Evolutionary conservation across 495 filamentous ascomycete genomes (phyloP).

Genomic region (Trichoderma gamsii): DNA sequence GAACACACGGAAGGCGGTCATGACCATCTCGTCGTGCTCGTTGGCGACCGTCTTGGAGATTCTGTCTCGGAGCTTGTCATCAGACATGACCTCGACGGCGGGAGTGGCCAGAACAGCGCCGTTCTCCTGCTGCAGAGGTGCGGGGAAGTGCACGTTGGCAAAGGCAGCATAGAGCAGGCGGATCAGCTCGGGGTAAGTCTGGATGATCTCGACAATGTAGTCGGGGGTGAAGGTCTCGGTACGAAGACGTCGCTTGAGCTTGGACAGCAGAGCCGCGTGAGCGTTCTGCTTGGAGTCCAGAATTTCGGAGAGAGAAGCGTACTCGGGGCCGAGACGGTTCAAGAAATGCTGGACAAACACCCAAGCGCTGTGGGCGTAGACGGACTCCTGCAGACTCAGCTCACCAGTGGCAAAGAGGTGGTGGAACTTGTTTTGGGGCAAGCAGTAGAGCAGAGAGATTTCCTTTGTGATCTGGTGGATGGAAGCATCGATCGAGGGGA

Average conservation of each 20-base stretch:
- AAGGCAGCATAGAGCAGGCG: slow-evolving; percentile 87
- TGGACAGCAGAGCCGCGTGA: slow-evolving; percentile 77
- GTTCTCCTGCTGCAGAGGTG: slow-evolving; percentile 52
- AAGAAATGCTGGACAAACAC: slow-evolving; percentile 96
- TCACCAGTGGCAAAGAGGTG: slow-evolving; percentile 78
- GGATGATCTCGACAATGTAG: slow-evolving; percentile 96
- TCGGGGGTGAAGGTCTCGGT: slow-evolving; percentile 96
- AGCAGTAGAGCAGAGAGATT: slow-evolving; percentile 91
- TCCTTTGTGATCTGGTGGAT: slow-evolving; percentile 99
- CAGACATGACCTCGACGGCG: slow-evolving; percentile 69
- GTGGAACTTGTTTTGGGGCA: slow-evolving; percentile 94
- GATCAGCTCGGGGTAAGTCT: slow-evolving; percentile 80
- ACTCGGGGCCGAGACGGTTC: slow-evolving; percentile 89
- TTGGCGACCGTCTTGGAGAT: slow-evolving; percentile 79
- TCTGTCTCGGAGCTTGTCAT: slow-evolving; percentile 67
- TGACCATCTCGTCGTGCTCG: slow-evolving; percentile 97
- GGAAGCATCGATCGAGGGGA: slow-evolving; percentile 70
- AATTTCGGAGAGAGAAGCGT: slow-evolving; percentile 74
- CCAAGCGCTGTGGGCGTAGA: slow-evolving; percentile 95
- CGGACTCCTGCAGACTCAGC: slow-evolving; percentile 90
- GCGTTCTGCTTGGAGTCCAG: slow-evolving; percentile 66
- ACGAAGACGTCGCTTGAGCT: slow-evolving; percentile 90
- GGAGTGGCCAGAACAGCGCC: slow-evolving; percentile 61
- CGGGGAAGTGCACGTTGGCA: slow-evolving; percentile 80
- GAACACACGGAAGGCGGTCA: slow-evolving; percentile 94